Conservation (phyloP, 1,284 basidiomycete genomes). For the Malassezia caprae region DNA sequence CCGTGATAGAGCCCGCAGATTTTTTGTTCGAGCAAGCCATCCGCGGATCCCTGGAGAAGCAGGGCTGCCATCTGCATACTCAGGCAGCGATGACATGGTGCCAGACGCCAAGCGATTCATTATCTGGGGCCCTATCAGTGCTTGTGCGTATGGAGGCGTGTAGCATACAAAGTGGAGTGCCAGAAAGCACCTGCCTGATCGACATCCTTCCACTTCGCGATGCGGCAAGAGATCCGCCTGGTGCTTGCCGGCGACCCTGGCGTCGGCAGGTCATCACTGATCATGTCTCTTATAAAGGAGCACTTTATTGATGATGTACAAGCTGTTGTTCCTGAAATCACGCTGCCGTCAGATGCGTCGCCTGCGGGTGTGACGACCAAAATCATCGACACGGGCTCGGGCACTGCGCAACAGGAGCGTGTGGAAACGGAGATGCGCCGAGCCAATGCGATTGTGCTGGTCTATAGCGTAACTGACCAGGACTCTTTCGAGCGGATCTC, state of each 20-base stretch:
- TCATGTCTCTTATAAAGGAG: conserved; percentile 60
- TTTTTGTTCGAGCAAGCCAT: neutral
- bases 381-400: conserved; percentile 38
- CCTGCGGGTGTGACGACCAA: conserved; percentile 44
- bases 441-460: conserved; percentile 93
- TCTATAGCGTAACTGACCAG: conserved; percentile 85
- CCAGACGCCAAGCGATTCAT: neutral
- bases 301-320: conserved; percentile 76
- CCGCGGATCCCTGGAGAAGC: neutral
- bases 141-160: neutral
- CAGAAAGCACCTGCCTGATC: neutral
- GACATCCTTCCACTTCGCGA: conserved; percentile 37
- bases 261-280: conserved; percentile 48
- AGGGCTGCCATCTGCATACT: neutral
- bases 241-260: conserved; percentile 83
- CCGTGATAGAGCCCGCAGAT: neutral
- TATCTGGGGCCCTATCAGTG: neutral
- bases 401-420: conserved; percentile 67
- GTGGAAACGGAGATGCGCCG: conserved; percentile 89
- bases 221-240: conserved; percentile 81
- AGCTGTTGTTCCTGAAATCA: conserved; percentile 43
- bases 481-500: conserved; percentile 93
- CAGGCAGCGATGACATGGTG: neutral
- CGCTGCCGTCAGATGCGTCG: conserved; percentile 40
- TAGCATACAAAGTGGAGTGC: neutral